These are phyloP conservation scores for Colletotrichum orbiculare DNA, from an alignment of 2,329 filamentous ascomycete species.

Conservation along the genomic window DNA sequence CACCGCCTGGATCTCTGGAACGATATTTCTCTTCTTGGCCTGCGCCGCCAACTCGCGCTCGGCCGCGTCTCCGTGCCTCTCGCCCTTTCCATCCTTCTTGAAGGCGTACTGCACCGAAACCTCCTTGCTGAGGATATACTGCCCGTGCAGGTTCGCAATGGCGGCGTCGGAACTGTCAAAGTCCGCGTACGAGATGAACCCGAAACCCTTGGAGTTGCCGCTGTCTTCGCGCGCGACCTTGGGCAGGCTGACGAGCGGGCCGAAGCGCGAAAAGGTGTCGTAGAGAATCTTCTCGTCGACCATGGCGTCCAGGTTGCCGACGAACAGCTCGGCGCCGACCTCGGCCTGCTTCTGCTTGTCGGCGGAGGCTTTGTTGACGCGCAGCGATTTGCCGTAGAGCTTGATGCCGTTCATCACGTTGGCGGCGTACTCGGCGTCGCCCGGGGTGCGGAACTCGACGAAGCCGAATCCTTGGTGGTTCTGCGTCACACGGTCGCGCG, in stretches of 20 bases:
- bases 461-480: conserved; percentile 98
- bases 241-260: conserved; percentile 82
- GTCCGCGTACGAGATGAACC: conserved; percentile 91
- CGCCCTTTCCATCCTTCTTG: conserved; percentile 98
- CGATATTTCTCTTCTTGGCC: conserved; percentile 93
- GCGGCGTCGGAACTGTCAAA: conserved; percentile 96
- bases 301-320: conserved; percentile 94
- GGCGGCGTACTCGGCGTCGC: conserved; percentile 96
- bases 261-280: conserved; percentile 93
- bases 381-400: conserved; percentile 91
- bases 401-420: conserved; percentile 97
- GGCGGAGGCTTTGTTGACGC: conserved; percentile 92
- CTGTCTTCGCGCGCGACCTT: conserved; percentile 93
- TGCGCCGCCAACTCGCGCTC: conserved; percentile 92
- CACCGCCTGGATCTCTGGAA: conserved; percentile 80
- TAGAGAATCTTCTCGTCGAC: conserved; percentile 96
- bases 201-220: conserved; percentile 92
- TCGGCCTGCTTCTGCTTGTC: conserved; percentile 95
- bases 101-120: conserved; percentile 98
- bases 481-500: conserved; percentile 97
- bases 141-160: conserved; percentile 91
- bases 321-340: conserved; percentile 95
- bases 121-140: conserved; percentile 97
- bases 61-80: conserved; percentile 93
- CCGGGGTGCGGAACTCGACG: conserved; percentile 95